Conservation (phyloP, 768 basidiomycete genomes). For the Chalciporus piperatus region DNA sequence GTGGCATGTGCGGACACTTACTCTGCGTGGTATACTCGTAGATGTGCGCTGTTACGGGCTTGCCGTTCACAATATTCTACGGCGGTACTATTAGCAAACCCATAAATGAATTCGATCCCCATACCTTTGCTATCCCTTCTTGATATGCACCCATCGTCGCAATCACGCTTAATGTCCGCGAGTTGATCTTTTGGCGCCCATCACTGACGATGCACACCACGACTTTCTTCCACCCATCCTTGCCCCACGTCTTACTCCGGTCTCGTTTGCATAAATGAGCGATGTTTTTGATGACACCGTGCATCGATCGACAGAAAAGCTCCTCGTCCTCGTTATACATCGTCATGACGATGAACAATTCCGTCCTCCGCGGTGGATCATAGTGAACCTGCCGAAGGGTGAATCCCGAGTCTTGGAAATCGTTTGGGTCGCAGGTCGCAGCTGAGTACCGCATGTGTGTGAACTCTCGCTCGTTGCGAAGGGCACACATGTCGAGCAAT, state of each 20-base stretch:
- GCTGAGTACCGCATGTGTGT: conserved; percentile 96
- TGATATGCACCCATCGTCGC: conserved; percentile 95
- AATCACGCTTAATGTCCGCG: conserved; percentile 78
- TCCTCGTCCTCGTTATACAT: conserved; percentile 97
- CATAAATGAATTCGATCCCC: conserved; percentile 10
- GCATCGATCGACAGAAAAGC: conserved; percentile 90
- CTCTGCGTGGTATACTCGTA: conserved; percentile 95
- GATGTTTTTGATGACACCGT: conserved; percentile 94
- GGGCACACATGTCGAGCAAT: conserved; percentile 77
- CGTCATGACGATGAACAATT: conserved; percentile 96
- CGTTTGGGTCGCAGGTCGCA: conserved; percentile 94
- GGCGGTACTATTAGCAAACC: conserved; percentile 1
- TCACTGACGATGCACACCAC: conserved; percentile 92
- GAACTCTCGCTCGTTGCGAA: conserved; percentile 82
- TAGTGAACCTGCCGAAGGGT: conserved; percentile 89
- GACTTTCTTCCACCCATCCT: conserved; percentile 98
- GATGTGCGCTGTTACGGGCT: conserved; percentile 83
- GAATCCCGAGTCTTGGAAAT: conserved; percentile 79
- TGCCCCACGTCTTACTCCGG: conserved; percentile 92
- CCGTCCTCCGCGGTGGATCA: conserved; percentile 86
- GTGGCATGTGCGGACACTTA: conserved; percentile 24
- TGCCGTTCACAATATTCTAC: conserved; percentile 74
- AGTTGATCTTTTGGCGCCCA: conserved; percentile 82
- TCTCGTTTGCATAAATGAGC: conserved; percentile 84
- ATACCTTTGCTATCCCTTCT: conserved; percentile 86